A percentile compares a stretch with the other conserved stretches of the same genome.
phyloP scores from a whole-genome alignment of 768 basidiomycete genomes.

The Suillus subalutaceus region DNA sequence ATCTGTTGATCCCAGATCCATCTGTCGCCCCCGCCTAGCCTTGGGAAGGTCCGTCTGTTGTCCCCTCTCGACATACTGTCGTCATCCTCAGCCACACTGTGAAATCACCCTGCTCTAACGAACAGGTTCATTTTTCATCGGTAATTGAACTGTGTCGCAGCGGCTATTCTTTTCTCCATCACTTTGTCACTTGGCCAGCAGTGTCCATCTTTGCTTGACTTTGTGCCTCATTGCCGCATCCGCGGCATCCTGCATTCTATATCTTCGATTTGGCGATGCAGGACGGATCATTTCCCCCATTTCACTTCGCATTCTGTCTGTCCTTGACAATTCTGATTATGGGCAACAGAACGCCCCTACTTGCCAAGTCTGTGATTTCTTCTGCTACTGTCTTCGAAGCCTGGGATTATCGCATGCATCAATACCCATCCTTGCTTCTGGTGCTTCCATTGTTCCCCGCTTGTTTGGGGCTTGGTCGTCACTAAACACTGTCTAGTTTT shows the following conservation, averaged over 20 bases:
- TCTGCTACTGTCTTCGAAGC: neutral
- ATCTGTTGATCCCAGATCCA: neutral
- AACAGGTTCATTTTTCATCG: neutral
- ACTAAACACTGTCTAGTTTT: neutral
- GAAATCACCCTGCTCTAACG: neutral
- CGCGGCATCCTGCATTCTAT: slow-evolving; percentile 21
- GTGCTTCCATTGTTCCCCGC: neutral
- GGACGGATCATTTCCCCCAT: neutral
- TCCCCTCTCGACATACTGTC: neutral
- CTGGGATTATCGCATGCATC: neutral
- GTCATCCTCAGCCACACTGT: no score
- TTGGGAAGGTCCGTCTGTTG: neutral
- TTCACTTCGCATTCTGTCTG: neutral
- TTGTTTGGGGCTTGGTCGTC: neutral
- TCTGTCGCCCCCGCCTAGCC: neutral
- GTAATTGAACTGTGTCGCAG: neutral
- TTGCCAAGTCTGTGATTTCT: neutral
- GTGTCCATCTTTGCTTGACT: neutral
- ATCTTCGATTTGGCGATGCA: slow-evolving; percentile 17
- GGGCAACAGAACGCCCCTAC: neutral
- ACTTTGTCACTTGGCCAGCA: neutral
- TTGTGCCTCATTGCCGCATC: slow-evolving; percentile 11
- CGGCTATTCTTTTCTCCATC: neutral
- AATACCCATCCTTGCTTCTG: neutral
- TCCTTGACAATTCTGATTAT: neutral